These are phyloP conservation scores for Iberis amara DNA, from an alignment of 441 rosid genomes.

Conservation along the genomic window DNA sequence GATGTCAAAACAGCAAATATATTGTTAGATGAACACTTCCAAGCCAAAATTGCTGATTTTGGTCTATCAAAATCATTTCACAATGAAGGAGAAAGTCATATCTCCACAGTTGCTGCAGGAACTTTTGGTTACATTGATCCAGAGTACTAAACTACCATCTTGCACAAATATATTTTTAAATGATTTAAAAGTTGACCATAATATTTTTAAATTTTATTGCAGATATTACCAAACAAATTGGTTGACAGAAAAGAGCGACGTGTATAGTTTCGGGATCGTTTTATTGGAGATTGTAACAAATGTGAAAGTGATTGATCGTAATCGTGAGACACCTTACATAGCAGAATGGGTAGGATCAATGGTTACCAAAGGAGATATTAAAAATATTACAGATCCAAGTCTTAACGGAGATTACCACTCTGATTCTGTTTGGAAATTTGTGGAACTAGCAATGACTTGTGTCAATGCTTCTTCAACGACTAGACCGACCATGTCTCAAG, in stretches of 20 bases:
- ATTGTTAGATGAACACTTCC: conserved; percentile 31
- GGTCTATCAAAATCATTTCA: conserved; percentile 36
- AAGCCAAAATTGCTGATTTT: conserved; percentile 43
- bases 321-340: conserved; percentile 26
- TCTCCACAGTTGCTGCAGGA: conserved; percentile 37
- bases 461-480: conserved; percentile 22
- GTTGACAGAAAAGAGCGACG: conserved; percentile 38
- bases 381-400: conserved; percentile 41
- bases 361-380: conserved; percentile 41
- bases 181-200: not conserved
- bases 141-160: conserved; percentile 29
- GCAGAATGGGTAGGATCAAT: conserved; percentile 39
- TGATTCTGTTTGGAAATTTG: conserved; percentile 47
- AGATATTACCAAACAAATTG: conserved; percentile 29
- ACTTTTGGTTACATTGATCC: conserved; percentile 44
- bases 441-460: conserved; percentile 52
- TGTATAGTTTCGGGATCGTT: conserved; percentile 38
- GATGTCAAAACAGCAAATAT: conserved; percentile 44
- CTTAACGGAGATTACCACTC: conserved; percentile 35
- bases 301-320: conserved; percentile 18
- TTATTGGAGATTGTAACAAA: conserved; percentile 36
- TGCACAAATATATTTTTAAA: not conserved
- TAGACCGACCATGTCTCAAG: conserved; percentile 50
- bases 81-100: conserved; percentile 28
- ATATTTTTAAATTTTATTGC: conserved; percentile 2